Evolutionary conservation across 164 flowering plant genomes (phyloP).

Genomic region (Taxillus chinensis): DNA sequence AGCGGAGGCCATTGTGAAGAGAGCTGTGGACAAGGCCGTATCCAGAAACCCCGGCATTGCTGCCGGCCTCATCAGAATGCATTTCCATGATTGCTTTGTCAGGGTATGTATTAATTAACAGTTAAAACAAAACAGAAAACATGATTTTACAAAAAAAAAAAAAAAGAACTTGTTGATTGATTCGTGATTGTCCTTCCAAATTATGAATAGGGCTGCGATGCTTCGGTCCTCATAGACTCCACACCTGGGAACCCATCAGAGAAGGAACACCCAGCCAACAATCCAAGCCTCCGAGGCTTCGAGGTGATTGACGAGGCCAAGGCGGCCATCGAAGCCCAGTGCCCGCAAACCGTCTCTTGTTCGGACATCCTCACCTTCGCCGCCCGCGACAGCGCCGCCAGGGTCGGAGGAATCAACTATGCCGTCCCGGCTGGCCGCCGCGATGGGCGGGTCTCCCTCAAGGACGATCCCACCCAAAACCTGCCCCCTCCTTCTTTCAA

Average conservation of each 20-base stretch:
- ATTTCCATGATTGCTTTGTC: constrained; percentile 70
- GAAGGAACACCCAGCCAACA: constrained; percentile 27
- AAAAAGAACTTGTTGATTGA: too few relatives aligned
- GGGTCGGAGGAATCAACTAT: constrained; percentile 25
- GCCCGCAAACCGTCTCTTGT: constrained; percentile 49
- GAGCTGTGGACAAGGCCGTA: constrained; percentile 30
- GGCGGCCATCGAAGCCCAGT: constrained; percentile 27
- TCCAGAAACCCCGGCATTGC: constrained; percentile 38
- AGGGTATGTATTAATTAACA: constrained; percentile 23
- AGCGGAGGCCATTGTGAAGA: constrained; percentile 30
- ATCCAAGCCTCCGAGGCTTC: constrained; percentile 38
- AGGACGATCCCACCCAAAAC: constrained; percentile 11
- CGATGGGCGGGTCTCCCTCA: constrained; percentile 24
- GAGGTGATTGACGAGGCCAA: constrained; percentile 55
- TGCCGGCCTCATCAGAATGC: constrained; percentile 55
- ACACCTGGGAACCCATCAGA: constrained; percentile 31
- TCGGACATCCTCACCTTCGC: constrained; percentile 56
- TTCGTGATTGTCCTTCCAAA: background rate
- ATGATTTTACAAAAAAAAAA: too few relatives aligned
- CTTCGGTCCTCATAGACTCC: constrained; percentile 38
- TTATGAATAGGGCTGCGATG: constrained; percentile 46
- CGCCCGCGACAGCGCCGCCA: constrained; percentile 37
- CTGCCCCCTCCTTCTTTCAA: constrained; percentile 16
- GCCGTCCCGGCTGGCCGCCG: constrained; percentile 37
- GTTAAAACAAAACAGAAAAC: too few relatives aligned